A percentile compares a stretch with the other conserved stretches of the same genome.
These are phyloP conservation scores for Alternaria brassicicola DNA, from an alignment of 2,329 filamentous ascomycete species.

Conservation along the genomic window DNA sequence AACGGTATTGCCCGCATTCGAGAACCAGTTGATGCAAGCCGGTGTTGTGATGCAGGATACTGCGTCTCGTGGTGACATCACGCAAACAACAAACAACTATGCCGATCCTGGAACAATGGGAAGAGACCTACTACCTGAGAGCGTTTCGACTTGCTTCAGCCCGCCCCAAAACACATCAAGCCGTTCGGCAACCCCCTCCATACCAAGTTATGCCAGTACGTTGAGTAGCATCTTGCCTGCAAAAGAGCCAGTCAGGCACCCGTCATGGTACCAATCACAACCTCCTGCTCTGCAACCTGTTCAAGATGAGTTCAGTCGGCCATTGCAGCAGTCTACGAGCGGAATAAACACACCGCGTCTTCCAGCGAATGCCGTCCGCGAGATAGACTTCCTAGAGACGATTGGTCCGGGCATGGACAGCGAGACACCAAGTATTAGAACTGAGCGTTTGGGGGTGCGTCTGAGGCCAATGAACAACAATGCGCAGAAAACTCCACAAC, in stretches of 20 bases:
- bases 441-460: not conserved
- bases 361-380: not conserved
- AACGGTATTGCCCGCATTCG: not conserved
- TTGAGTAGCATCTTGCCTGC: not conserved
- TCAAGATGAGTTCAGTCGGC: not conserved
- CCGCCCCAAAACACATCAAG: not conserved
- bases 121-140: not conserved
- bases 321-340: not conserved
- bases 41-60: not conserved
- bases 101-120: not conserved
- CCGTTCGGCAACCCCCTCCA: not conserved
- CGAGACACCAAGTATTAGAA: not conserved
- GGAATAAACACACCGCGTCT: not conserved
- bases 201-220: not conserved
- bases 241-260: not conserved
- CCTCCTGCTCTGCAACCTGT: not conserved
- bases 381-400: not conserved
- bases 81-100: not conserved
- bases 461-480: not conserved
- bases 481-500: not conserved
- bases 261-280: not conserved
- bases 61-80: not conserved
- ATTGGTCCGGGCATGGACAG: not conserved
- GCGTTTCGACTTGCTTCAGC: not conserved
- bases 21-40: not conserved